These are phyloP conservation scores for Oryza rufipogon DNA, from an alignment of 176 grass and related monocot genomes.

Conservation along the genomic window DNA sequence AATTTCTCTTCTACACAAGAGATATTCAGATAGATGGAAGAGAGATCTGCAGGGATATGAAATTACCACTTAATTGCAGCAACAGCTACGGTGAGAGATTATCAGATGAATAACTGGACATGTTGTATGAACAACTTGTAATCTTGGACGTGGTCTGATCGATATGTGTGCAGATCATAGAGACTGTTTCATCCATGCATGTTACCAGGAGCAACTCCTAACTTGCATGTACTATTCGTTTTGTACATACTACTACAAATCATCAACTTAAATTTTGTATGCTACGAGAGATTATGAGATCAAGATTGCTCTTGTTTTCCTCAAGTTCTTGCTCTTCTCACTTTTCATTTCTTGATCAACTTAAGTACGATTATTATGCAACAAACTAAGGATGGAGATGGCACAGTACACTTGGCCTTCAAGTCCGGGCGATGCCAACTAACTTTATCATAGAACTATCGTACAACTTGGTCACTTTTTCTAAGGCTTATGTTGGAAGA, in stretches of 20 bases:
- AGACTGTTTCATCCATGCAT: neutral
- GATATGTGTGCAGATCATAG: neutral
- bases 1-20: neutral
- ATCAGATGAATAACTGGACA: neutral
- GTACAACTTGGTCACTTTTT: neutral
- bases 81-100: neutral
- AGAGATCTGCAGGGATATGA: neutral
- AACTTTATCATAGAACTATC: neutral
- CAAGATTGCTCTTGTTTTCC: neutral
- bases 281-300: neutral
- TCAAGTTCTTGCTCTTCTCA: neutral
- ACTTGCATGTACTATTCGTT: neutral
- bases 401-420: constrained; percentile 1
- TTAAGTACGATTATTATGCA: neutral
- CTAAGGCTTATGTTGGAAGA: neutral
- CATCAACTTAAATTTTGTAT: neutral
- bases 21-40: too few relatives aligned
- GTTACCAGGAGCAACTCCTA: neutral
- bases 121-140: neutral
- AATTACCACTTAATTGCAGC: neutral
- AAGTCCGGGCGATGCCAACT: neutral
- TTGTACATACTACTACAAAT: neutral
- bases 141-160: neutral
- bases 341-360: neutral
- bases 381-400: neutral